Base-by-base conservation (phyloP, 257 asterid genomes). In the Plantago major region DNA sequence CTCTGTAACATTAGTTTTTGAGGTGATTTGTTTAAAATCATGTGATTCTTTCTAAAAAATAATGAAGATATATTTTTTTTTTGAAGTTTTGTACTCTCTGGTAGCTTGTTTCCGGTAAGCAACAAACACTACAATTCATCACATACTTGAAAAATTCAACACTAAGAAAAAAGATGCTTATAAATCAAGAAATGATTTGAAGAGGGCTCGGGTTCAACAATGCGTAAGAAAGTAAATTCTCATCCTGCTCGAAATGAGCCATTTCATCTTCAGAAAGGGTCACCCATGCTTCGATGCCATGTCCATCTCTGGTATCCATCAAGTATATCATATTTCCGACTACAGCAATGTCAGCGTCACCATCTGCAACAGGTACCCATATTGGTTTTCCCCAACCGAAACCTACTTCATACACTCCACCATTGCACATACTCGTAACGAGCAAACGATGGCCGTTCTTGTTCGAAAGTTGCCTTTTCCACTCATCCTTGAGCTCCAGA, bases 381-480 rank as follows among this genome's bases (percentile, higher is more conserved):
- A 54, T 14, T n/a, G 59, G 59, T 11, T 54, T 54, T 54, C 59
- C 59, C 43, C 59, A n/a, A 54, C 59, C 59, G 38, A 54, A 54
- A 54, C 26, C 59, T 3, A 42, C 43, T 26, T 54, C 43, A 26
- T 54, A 54, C 26, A 54, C 0, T 5, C 61, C 61, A 9, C 28
- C 33, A 3, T 56, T 56, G n/a, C 61, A 56, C 61, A 56, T 13
- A 9, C 61, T 56, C 10, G 61, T 33, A 5, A 37, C 26, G 5
- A 15, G 12, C 61, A 56, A 7, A 3, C 12, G 61, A 5, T 56
- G 22, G 12, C 13, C 28, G n/a, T 56, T 40, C n/a, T 37, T 14
- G 1, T 38, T 15, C 4, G 13, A 56, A 1, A 37, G 9, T 3
- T 30, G 6, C 18, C 3, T 14, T 40, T n/a, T 38, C 46, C 33